Conservation (phyloP, 805 yeast genomes). For the Candida wancherniae region DNA sequence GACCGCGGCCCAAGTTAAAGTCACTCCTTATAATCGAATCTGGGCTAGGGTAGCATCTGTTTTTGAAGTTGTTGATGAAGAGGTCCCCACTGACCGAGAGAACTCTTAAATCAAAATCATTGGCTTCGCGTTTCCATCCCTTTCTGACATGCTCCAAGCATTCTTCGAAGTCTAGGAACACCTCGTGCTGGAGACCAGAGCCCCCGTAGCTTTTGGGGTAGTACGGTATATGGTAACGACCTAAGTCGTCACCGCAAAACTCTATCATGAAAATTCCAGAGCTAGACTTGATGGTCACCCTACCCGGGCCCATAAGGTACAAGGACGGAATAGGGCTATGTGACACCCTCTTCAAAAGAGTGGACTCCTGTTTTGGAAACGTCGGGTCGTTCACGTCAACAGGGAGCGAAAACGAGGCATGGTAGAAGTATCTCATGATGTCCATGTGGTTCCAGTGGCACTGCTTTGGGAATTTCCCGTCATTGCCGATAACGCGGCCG, state of each 20-base stretch:
- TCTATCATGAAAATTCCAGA: conserved; percentile 77
- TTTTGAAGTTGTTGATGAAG: conserved; percentile 46
- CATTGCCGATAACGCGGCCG: conserved; percentile 39
- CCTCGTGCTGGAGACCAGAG: conserved; percentile 50
- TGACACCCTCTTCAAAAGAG: conserved; percentile 17
- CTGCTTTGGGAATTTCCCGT: conserved; percentile 48
- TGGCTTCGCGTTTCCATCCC: conserved; percentile 22
- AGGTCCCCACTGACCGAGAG: conserved; percentile 61
- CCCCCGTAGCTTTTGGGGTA: conserved; percentile 56
- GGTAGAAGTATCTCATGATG: conserved; percentile 68
- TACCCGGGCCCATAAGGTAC: conserved; percentile 21
- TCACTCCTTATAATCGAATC: conserved; percentile 27
- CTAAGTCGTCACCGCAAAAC: conserved; percentile 51
- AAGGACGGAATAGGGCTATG: conserved; percentile 18
- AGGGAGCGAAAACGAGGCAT: conserved; percentile 74
- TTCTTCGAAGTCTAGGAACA: conserved; percentile 43
- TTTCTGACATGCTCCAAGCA: conserved; percentile 29
- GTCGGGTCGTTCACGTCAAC: conserved; percentile 46
- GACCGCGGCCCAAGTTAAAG: conserved; percentile 41
- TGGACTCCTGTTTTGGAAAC: conserved; percentile 36
- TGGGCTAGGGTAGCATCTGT: conserved; percentile 15
- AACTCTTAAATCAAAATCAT: conserved; percentile 47
- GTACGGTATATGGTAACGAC: conserved; percentile 57
- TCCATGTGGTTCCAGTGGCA: conserved; percentile 90
- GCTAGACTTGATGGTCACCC: conserved; percentile 40